phyloP scores from a whole-genome alignment of 2,329 filamentous ascomycete species.

The Lasiodiplodia sp. region DNA sequence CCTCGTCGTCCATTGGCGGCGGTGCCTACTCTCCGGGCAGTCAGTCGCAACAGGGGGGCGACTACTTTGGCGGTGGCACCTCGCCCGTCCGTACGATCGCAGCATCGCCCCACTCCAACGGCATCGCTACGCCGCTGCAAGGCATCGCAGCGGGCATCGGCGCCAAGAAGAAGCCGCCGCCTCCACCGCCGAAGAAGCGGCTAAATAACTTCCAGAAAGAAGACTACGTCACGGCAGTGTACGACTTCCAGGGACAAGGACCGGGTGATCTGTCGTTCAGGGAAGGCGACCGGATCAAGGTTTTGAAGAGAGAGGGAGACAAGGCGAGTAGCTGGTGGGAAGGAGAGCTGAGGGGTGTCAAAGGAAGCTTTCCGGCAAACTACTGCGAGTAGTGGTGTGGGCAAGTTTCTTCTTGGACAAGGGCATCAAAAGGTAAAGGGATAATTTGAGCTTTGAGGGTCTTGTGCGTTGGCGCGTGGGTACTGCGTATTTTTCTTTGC shows the following conservation, averaged over 20 bases:
- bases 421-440: not conserved
- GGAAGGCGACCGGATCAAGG: slow-evolving; percentile 78
- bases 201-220: slow-evolving; percentile 54
- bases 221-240: slow-evolving; percentile 74
- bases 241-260: slow-evolving; percentile 76
- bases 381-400: slow-evolving; percentile 64
- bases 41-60: slow-evolving; percentile 1
- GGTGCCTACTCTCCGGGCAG: slow-evolving; percentile 50
- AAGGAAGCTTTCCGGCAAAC: slow-evolving; percentile 82
- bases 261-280: slow-evolving; percentile 75
- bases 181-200: slow-evolving; percentile 69
- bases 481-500: not conserved
- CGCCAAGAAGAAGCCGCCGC: slow-evolving; percentile 77
- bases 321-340: slow-evolving; percentile 89
- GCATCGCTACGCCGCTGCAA: slow-evolving; percentile 28
- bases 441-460: not conserved
- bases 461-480: not conserved
- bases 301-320: slow-evolving; percentile 79
- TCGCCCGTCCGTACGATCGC: not conserved
- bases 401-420: not conserved
- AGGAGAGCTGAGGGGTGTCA: slow-evolving; percentile 72
- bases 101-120: slow-evolving; percentile 13
- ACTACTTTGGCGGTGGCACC: slow-evolving; percentile 16
- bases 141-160: slow-evolving; percentile 32
- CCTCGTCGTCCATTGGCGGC: slow-evolving; percentile 41